phyloP scores from a whole-genome alignment of 331 rosid species.

The Quercus phellos region DNA sequence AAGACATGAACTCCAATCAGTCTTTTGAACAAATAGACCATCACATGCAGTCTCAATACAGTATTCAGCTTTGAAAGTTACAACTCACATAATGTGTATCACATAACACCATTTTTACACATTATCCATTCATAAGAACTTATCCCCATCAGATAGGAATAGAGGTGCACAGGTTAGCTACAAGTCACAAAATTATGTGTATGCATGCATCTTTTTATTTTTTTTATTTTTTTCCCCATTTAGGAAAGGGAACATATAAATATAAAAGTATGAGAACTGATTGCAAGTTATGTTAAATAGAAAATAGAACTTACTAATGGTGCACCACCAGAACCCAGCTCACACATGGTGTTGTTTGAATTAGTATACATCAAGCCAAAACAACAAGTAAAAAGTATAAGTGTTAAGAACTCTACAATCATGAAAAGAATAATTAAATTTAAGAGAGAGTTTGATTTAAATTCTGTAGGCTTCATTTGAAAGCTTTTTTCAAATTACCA shows the following conservation, averaged over 20 bases:
- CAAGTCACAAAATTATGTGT: neutral
- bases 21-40: no score
- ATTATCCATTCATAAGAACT: no score
- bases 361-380: neutral
- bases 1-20: no score
- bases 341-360: constrained; percentile 37
- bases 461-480: neutral
- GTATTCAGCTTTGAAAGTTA: no score
- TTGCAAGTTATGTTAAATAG: neutral
- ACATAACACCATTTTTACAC: no score
- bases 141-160: neutral
- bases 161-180: neutral
- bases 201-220: neutral
- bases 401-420: no score
- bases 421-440: no score
- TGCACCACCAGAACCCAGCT: constrained; percentile 69
- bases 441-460: neutral
- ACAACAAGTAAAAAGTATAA: neutral
- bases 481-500: no score
- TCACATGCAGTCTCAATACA: no score
- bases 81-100: no score
- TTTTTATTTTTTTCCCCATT: neutral
- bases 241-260: neutral
- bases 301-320: constrained; percentile 41
- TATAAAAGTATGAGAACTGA: neutral